A percentile compares a stretch with the other conserved stretches of the same genome.
Conservation (phyloP, 139 green algal species). For the Chlorella sp. region DNA sequence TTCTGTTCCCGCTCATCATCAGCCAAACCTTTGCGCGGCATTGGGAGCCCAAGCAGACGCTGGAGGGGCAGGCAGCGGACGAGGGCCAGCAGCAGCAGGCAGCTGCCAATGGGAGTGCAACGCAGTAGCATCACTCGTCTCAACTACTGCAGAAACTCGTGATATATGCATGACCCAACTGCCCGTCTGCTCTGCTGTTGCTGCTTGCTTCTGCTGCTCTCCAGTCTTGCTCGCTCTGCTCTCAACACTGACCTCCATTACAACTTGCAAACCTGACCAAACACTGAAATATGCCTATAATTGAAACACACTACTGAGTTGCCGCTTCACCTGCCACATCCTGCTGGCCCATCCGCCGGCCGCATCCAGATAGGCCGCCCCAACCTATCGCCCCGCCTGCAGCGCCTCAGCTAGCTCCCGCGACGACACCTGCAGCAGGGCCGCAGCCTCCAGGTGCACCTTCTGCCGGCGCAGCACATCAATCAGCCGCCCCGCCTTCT, state of each 20-base stretch:
- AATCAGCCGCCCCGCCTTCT: conserved; percentile 89
- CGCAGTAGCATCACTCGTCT: not conserved
- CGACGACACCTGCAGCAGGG: conserved; percentile 80
- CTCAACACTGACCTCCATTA: no score
- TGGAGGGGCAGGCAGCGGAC: not conserved
- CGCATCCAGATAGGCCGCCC: no score
- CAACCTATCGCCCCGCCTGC: not conserved
- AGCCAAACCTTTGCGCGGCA: conserved; percentile 92
- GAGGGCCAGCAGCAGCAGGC: conserved; percentile 16
- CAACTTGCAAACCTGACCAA: no score
- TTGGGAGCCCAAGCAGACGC: conserved; percentile 45
- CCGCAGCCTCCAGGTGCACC: conserved; percentile 84
- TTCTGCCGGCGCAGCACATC: conserved; percentile 89
- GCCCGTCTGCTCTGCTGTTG: not conserved
- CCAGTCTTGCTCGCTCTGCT: not conserved
- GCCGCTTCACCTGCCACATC: no score
- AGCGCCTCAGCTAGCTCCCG: conserved; percentile 76
- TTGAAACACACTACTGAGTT: no score
- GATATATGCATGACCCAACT: no score
- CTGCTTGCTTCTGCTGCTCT: not conserved
- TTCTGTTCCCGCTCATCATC: conserved; percentile 95
- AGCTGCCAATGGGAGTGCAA: not conserved
- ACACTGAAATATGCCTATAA: no score
- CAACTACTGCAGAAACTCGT: no score
- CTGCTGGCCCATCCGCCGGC: no score